These are phyloP conservation scores for Apiospora saccharicola DNA, from an alignment of 2,329 filamentous ascomycete genomes.

Conservation along the genomic window DNA sequence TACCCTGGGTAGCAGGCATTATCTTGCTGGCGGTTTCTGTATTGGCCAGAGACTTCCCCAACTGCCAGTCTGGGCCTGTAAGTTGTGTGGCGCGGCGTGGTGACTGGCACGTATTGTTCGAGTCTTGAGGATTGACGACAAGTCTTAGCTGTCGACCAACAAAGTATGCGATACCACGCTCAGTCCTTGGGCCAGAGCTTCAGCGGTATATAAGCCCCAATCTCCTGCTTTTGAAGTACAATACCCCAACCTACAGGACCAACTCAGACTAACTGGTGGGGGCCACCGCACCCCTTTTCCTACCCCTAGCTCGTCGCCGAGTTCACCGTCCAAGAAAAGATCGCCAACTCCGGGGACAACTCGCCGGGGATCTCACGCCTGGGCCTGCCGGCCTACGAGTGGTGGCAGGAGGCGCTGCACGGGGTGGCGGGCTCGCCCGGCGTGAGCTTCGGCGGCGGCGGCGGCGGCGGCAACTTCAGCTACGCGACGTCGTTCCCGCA, in stretches of 20 bases:
- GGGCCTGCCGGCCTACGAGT: constrained; percentile 64
- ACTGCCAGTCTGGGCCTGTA: constrained; percentile 38
- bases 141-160: constrained; percentile 37
- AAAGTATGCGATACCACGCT: constrained; percentile 40
- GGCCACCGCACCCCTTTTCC: neutral
- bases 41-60: constrained; percentile 38
- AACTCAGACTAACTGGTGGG: neutral
- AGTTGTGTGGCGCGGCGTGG: constrained; percentile 24
- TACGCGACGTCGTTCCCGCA: constrained; percentile 43
- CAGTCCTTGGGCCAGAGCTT: constrained; percentile 38
- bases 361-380: constrained; percentile 58
- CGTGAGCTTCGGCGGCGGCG: constrained; percentile 32
- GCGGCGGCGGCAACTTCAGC: constrained; percentile 35
- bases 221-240: too few species aligned
- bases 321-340: constrained; percentile 12
- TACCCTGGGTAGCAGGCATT: constrained; percentile 17
- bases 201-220: constrained; percentile 35
- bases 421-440: constrained; percentile 64
- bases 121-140: neutral
- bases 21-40: constrained; percentile 30
- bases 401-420: constrained; percentile 70
- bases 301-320: constrained; percentile 56
- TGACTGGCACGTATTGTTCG: neutral
- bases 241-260: too few species aligned
- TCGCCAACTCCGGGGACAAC: neutral